Conservation (phyloP, 2,329 filamentous ascomycete genomes). For the Clarireedia paspali region DNA sequence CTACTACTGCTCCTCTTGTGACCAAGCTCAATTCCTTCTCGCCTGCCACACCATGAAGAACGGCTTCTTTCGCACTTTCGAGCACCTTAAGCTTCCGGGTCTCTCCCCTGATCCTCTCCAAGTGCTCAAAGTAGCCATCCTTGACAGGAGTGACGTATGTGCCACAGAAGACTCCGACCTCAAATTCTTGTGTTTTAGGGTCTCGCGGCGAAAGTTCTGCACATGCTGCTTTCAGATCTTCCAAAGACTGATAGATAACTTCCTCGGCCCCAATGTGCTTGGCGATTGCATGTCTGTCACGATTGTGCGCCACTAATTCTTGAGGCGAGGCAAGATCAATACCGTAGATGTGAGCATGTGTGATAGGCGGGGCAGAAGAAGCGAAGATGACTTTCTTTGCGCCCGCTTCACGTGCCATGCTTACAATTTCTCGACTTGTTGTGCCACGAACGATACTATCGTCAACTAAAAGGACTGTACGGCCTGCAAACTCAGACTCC, state of each 20-base stretch:
- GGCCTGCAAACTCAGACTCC: slow-evolving; percentile 72
- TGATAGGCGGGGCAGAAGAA: slow-evolving; percentile 75
- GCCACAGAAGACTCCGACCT: slow-evolving; percentile 88
- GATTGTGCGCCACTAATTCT: slow-evolving; percentile 65
- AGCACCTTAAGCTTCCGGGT: slow-evolving; percentile 60
- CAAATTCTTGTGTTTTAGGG: slow-evolving; percentile 56
- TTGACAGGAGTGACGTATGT: slow-evolving; percentile 77
- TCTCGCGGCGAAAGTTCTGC: slow-evolving; percentile 58
- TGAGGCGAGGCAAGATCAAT: slow-evolving; percentile 66
- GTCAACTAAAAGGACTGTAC: slow-evolving; percentile 77
- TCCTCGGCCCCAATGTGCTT: slow-evolving; percentile 64
- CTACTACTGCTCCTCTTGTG: slow-evolving; percentile 51
- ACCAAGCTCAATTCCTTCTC: slow-evolving; percentile 54
- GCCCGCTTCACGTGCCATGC: slow-evolving; percentile 77
- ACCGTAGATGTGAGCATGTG: slow-evolving; percentile 79
- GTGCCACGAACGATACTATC: slow-evolving; percentile 87
- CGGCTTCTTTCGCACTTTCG: slow-evolving; percentile 55
- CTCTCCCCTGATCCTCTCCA: slow-evolving; percentile 65
- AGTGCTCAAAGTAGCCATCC: slow-evolving; percentile 73
- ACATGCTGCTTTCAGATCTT: slow-evolving; percentile 75
- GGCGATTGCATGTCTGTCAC: slow-evolving; percentile 53
- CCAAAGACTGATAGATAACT: slow-evolving; percentile 69
- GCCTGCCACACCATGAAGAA: slow-evolving; percentile 54
- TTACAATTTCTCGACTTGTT: slow-evolving; percentile 70
- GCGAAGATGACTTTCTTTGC: slow-evolving; percentile 78